Evolutionary conservation across 139 green algal genomes (phyloP).

Genomic region (Mychonastes homosphaera): DNA sequence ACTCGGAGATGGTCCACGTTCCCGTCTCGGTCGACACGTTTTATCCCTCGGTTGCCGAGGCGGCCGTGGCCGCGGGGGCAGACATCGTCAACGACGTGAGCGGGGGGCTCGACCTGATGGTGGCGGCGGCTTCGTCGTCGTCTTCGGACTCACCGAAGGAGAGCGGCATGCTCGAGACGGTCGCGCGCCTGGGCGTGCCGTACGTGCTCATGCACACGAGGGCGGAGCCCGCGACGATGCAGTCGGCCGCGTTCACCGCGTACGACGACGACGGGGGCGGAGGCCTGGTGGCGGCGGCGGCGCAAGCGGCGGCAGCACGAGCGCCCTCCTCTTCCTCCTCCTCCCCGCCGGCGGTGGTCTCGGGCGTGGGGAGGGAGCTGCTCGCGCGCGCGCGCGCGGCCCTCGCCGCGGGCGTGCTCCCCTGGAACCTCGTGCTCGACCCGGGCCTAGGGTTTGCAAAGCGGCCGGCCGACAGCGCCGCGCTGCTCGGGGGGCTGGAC

Average conservation of each 20-base stretch:
- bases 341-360: not conserved
- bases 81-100: slow-evolving; percentile 95
- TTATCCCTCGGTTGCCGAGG: slow-evolving; percentile 57
- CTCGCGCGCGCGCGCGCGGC: slow-evolving; percentile 35
- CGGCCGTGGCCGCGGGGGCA: slow-evolving; percentile 64
- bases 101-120: slow-evolving; percentile 59
- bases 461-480: slow-evolving; percentile 42
- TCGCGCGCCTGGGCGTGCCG: slow-evolving; percentile 65
- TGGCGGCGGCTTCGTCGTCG: not conserved
- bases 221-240: slow-evolving; percentile 75
- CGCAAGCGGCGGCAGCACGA: not conserved
- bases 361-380: slow-evolving; percentile 59
- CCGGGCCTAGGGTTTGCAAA: slow-evolving; percentile 91
- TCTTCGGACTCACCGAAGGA: not conserved
- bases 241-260: slow-evolving; percentile 28
- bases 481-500: slow-evolving; percentile 52
- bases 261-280: slow-evolving; percentile 27
- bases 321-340: not conserved
- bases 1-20: slow-evolving; percentile 23
- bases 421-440: slow-evolving; percentile 81
- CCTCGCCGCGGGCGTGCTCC: slow-evolving; percentile 56
- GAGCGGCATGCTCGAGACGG: slow-evolving; percentile 26
- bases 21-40: slow-evolving; percentile 91
- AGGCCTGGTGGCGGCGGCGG: not conserved
- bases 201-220: slow-evolving; percentile 96